A percentile compares a stretch with the other conserved stretches of the same genome.
phyloP scores from a whole-genome alignment of 169 alveolate genomes.

The Neospora caninum region DNA sequence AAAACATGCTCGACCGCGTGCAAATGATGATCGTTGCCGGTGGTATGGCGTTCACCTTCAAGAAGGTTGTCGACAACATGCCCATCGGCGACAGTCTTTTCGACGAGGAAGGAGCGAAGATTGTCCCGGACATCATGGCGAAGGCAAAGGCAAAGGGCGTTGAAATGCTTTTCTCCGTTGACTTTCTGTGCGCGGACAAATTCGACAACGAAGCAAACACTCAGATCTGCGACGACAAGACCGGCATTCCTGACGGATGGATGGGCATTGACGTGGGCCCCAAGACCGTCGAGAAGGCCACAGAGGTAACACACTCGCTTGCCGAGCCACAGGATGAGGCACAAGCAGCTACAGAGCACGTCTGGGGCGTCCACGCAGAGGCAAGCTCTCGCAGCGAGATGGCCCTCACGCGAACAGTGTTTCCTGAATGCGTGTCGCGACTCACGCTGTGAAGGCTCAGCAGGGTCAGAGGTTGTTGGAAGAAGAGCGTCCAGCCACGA shows the following conservation, averaged over 20 bases:
- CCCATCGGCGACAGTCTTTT: slow-evolving; percentile 93
- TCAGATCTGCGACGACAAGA: slow-evolving; percentile 80
- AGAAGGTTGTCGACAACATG: slow-evolving; percentile 88
- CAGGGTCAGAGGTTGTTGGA: no score
- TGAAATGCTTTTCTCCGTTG: slow-evolving; percentile 94
- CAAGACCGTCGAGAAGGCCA: slow-evolving; percentile 81
- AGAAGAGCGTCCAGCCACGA: no score
- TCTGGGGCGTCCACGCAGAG: no score
- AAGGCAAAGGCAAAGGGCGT: slow-evolving; percentile 93
- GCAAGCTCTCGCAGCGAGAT: no score
- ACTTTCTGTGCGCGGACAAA: slow-evolving; percentile 92
- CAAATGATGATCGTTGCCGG: slow-evolving; percentile 97
- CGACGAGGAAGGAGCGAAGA: slow-evolving; percentile 96
- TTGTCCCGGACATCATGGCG: slow-evolving; percentile 93
- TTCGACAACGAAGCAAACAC: slow-evolving; percentile 88
- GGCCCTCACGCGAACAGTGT: no score
- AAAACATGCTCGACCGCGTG: slow-evolving; percentile 90
- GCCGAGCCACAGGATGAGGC: background rate
- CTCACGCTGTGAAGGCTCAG: no score
- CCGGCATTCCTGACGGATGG: slow-evolving; percentile 94
- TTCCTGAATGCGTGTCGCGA: no score
- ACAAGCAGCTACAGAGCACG: no score
- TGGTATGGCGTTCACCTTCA: slow-evolving; percentile 99
- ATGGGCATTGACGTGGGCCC: slow-evolving; percentile 98
- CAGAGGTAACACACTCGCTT: background rate